Base-by-base conservation (phyloP, 2,329 filamentous ascomycete genomes). In the Fusarium sp. region DNA sequence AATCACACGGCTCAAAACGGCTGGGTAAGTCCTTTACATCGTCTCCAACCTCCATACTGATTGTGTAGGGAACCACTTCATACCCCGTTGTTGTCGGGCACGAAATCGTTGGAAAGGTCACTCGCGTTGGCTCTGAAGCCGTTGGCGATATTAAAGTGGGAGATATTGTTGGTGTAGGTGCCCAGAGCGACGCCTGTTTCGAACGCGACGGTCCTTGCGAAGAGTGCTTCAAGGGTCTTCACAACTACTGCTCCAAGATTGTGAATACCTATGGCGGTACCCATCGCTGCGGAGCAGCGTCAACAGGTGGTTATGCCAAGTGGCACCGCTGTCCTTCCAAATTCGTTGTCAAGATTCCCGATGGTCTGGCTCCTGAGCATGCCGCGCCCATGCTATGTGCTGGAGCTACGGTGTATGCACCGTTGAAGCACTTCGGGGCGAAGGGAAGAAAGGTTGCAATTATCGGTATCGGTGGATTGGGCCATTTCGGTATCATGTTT, bases 351-450 rank as follows among this genome's bases (percentile, higher is more conserved):
- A 90, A 89, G 75, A 94, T 96, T 70, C 93, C 93, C 8, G 91
- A 93, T 13, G 87, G 84, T 43, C 85, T 96, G 27, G 75, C 82
- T 2, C 85, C 84, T 40, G 82, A 82, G 47, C 79, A 88, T 43
- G 92, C 90, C 1, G 93, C 92, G 2, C 92, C 92, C 2, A 93
- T 94, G 90, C 85, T 96, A 64, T 97, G 93, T 78, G 93, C 92
- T 13, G 93, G 93, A 60, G 84, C 95, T 41, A 96, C 93, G 0
- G 88, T 89, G 46, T 97, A 90, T 82, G 90, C 87, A 49, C 93
- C 93, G 1, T 85, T 97, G 3, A 89, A 92, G 83, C 49, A 57
- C 3, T 61, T 65, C 2, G 69, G 66, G 3, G 66, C 60, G 4
- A 63, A 58, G 0, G 89, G 88, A 0, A 90, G 89, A 8, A 92